phyloP scores from a whole-genome alignment of 2,329 filamentous ascomycete genomes.

The Rosellinia necatrix region DNA sequence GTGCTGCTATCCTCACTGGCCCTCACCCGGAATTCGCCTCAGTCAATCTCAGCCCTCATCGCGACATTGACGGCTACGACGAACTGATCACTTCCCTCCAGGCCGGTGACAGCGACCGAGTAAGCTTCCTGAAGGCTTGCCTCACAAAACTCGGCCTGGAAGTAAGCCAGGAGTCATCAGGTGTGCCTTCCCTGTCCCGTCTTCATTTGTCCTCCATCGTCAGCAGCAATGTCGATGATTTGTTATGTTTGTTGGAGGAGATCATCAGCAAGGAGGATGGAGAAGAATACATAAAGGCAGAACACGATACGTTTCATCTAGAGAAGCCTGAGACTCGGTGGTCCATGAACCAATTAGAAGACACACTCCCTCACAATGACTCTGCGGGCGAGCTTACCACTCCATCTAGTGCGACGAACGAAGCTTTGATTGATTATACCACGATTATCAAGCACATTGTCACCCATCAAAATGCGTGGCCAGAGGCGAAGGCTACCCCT shows the following conservation, averaged over 20 bases:
- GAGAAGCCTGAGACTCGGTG: constrained; percentile 68
- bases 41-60: constrained; percentile 72
- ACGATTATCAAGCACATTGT: constrained; percentile 74
- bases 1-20: constrained; percentile 78
- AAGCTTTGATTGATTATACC: constrained; percentile 75
- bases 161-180: constrained; percentile 69
- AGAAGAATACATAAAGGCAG: constrained; percentile 75
- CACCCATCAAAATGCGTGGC: constrained; percentile 70
- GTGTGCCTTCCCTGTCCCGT: constrained; percentile 78
- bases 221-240: constrained; percentile 66
- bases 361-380: constrained; percentile 53
- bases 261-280: constrained; percentile 69
- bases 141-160: constrained; percentile 81
- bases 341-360: constrained; percentile 59
- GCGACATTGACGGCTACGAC: constrained; percentile 70
- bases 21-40: constrained; percentile 95
- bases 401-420: constrained; percentile 42
- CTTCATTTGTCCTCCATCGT: constrained; percentile 79
- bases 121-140: constrained; percentile 78
- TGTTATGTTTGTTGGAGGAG: constrained; percentile 69
- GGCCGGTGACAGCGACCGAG: constrained; percentile 70
- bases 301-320: constrained; percentile 82
- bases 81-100: constrained; percentile 70
- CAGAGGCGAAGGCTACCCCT: constrained; percentile 74
- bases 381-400: constrained; percentile 31